Evolutionary conservation across 352 stramenopile species (phyloP).

Genomic region (Phytopythium kandeliae): DNA sequence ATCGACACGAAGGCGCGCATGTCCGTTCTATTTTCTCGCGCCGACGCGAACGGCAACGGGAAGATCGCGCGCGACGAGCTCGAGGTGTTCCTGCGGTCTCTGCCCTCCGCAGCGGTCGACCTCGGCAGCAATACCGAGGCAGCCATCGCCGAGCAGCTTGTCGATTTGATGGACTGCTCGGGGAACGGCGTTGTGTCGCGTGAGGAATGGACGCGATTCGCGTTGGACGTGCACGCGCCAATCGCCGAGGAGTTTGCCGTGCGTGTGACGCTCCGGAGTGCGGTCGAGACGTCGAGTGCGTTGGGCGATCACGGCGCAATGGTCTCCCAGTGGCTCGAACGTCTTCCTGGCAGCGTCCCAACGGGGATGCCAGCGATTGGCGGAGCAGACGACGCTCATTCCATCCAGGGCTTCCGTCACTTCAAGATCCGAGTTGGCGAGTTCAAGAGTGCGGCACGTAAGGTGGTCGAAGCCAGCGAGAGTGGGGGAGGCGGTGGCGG

Average conservation of each 20-base stretch:
- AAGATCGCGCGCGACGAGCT: slow-evolving; percentile 56
- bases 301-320: not conserved
- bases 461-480: slow-evolving; percentile 11
- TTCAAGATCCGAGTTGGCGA: slow-evolving; percentile 50
- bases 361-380: not conserved
- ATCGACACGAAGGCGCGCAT: not conserved
- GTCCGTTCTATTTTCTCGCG: slow-evolving; percentile 31
- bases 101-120: not conserved
- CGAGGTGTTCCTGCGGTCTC: slow-evolving; percentile 24
- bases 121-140: not conserved
- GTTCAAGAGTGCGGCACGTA: slow-evolving; percentile 46
- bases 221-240: slow-evolving; percentile 9
- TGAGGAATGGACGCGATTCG: slow-evolving; percentile 43
- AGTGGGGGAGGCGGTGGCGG: not conserved
- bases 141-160: slow-evolving; percentile 23
- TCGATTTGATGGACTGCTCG: slow-evolving; percentile 41
- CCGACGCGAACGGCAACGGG: slow-evolving; percentile 43
- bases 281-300: not conserved
- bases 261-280: slow-evolving; percentile 4
- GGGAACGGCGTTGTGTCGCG: slow-evolving; percentile 52
- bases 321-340: slow-evolving; percentile 33
- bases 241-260: slow-evolving; percentile 21
- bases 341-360: slow-evolving; percentile 28
- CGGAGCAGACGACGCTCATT: not conserved
- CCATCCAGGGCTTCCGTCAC: not conserved